phyloP scores from a whole-genome alignment of 768 basidiomycete genomes.

The Lactarius tabidus region DNA sequence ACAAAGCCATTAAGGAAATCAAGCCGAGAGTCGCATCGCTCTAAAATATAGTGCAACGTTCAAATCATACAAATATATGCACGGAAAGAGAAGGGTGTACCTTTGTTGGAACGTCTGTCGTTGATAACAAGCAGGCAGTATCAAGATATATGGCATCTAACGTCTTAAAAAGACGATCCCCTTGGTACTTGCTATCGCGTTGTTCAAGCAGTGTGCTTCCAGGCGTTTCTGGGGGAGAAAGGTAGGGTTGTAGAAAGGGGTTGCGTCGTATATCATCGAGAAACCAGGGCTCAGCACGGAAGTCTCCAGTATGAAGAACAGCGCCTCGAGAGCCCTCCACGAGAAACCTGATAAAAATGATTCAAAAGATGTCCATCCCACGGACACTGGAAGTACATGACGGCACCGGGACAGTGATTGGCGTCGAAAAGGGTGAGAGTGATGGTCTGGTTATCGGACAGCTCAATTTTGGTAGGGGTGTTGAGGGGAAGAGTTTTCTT shows the following conservation, averaged over 20 bases:
- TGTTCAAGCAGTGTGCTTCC: background rate
- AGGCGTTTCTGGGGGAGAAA: constrained; percentile 35
- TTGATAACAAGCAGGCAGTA: constrained; percentile 62
- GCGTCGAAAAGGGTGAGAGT: constrained; percentile 82
- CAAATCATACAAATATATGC: background rate
- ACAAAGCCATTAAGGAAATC: constrained; percentile 62
- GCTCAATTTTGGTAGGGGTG: constrained; percentile 55
- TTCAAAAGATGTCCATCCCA: background rate
- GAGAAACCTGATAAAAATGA: constrained; percentile 60
- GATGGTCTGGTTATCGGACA: constrained; percentile 55
- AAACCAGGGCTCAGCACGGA: constrained; percentile 84
- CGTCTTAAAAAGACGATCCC: constrained; percentile 31
- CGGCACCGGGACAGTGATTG: constrained; percentile 92
- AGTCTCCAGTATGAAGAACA: constrained; percentile 89
- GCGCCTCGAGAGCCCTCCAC: constrained; percentile 67
- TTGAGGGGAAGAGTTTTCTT: constrained; percentile 60
- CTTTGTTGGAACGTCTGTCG: constrained; percentile 4
- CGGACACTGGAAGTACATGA: constrained; percentile 57
- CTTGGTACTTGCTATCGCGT: background rate
- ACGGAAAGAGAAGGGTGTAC: background rate
- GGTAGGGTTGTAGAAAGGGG: constrained; percentile 67
- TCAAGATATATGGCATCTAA: constrained; percentile 82
- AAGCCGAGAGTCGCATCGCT: constrained; percentile 61
- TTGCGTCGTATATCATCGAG: constrained; percentile 64
- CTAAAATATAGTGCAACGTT: constrained; percentile 37